phyloP scores from a whole-genome alignment of 805 yeast genomes.

The Ogataea methanolica region DNA sequence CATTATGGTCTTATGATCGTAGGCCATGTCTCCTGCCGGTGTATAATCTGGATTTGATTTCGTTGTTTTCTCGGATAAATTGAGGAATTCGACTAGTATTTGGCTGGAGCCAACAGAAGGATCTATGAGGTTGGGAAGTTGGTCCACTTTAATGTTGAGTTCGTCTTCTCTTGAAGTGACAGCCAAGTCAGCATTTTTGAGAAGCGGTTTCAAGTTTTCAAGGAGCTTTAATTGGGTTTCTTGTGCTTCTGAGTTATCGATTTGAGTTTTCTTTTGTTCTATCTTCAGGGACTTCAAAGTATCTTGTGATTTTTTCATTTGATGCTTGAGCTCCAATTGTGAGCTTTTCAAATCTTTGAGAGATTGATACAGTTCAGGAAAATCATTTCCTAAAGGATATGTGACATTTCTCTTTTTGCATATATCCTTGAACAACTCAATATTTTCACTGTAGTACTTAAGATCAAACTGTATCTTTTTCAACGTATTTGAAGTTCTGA shows the following conservation, averaged over 20 bases:
- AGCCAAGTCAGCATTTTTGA: conserved; percentile 25
- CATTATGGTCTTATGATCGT: conserved; percentile 73
- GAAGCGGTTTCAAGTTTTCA: conserved; percentile 22
- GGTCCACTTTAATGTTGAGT: conserved; percentile 38
- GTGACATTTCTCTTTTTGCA: conserved; percentile 31
- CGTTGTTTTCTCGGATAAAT: conserved; percentile 32
- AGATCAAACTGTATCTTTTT: conserved; percentile 33
- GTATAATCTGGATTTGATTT: conserved; percentile 11
- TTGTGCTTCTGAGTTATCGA: conserved; percentile 7
- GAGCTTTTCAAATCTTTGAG: conserved; percentile 8
- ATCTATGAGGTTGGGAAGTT: conserved; percentile 62
- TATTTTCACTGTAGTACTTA: conserved; percentile 26
- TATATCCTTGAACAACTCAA: conserved; percentile 24
- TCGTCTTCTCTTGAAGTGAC: conserved; percentile 30
- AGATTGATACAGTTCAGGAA: conserved; percentile 16
- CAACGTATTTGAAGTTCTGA: conserved; percentile 26
- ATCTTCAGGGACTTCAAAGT: conserved; percentile 15
- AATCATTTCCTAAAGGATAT: conserved; percentile 20
- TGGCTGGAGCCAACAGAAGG: conserved; percentile 39
- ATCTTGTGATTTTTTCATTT: conserved; percentile 18
- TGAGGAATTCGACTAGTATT: conserved; percentile 47
- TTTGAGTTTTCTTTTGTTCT: conserved; percentile 10
- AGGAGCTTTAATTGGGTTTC: conserved; percentile 13
- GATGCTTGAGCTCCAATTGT: conserved; percentile 17
- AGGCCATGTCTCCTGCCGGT: conserved; percentile 15